phyloP scores from a whole-genome alignment of 805 yeast species.

The Cyberlindnera maritima region DNA sequence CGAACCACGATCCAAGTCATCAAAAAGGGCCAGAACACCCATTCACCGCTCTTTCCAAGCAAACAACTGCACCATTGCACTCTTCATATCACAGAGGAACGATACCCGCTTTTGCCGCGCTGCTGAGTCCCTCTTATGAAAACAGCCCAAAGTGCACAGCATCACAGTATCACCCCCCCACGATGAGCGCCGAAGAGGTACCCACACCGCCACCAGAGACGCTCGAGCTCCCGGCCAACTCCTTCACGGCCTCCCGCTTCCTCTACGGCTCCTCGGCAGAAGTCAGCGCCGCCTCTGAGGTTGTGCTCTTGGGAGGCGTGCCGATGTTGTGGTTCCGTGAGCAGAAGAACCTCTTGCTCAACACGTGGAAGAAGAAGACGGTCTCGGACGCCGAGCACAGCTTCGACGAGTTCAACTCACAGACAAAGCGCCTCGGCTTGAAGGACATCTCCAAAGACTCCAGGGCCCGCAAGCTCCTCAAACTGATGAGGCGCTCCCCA shows the following conservation, averaged over 20 bases:
- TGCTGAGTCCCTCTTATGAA: neutral
- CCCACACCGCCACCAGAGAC: neutral
- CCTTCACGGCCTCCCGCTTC: constrained; percentile 62
- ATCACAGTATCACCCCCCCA: neutral
- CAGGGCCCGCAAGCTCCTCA: constrained; percentile 1
- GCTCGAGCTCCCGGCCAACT: constrained; percentile 22
- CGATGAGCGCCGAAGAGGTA: neutral
- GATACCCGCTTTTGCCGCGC: neutral
- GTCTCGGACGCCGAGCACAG: constrained; percentile 6
- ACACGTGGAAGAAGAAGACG: constrained; percentile 14
- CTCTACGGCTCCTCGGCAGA: constrained; percentile 48
- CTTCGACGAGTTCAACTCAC: constrained; percentile 4
- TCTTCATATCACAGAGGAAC: neutral
- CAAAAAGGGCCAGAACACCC: too few relatives aligned
- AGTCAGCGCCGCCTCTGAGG: constrained; percentile 46
- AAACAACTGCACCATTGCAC: too few relatives aligned
- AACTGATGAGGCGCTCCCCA: constrained; percentile 9
- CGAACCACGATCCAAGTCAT: too few relatives aligned
- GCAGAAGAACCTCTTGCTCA: constrained; percentile 29
- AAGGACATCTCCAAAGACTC: constrained; percentile 4
- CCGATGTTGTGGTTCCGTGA: constrained; percentile 56
- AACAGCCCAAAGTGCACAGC: too few relatives aligned
- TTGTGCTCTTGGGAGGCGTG: constrained; percentile 52
- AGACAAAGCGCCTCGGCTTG: constrained; percentile 8
- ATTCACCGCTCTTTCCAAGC: too few relatives aligned